Evolutionary conservation across 2,329 filamentous ascomycete genomes (phyloP).

Genomic region (Diaporthe ilicicola): DNA sequence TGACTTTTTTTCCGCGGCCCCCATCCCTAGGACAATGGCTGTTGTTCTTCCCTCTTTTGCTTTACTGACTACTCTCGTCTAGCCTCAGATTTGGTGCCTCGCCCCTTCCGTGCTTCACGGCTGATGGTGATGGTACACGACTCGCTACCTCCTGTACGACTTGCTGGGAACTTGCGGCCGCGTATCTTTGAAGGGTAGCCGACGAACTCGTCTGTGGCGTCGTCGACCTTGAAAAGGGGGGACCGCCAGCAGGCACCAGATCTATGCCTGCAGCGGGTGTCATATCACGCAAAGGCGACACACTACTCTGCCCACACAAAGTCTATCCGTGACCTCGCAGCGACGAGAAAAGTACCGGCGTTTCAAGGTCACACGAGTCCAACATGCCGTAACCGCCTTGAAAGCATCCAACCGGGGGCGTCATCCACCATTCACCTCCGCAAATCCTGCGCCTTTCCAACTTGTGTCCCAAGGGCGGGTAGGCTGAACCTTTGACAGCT

Average conservation of each 20-base stretch:
- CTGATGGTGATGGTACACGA: constrained; percentile 11
- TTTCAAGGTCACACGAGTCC: constrained; percentile 19
- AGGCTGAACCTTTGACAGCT: constrained; percentile 10
- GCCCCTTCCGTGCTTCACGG: constrained; percentile 11
- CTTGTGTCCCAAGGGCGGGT: constrained; percentile 7
- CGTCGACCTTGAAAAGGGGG: background rate
- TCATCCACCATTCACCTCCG: background rate
- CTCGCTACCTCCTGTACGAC: constrained; percentile 29
- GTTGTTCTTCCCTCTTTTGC: constrained; percentile 7
- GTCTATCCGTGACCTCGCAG: background rate
- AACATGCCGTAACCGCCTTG: constrained; percentile 11
- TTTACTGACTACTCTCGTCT: constrained; percentile 24
- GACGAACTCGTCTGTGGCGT: constrained; percentile 19
- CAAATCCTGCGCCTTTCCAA: constrained; percentile 15
- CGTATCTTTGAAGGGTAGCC: background rate
- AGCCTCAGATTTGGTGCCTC: constrained; percentile 17
- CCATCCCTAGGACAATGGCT: constrained; percentile 9
- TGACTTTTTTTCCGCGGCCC: constrained; percentile 12
- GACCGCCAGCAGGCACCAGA: background rate
- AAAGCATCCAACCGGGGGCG: constrained; percentile 20
- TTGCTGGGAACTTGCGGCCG: constrained; percentile 12
- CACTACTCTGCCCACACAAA: constrained; percentile 1
- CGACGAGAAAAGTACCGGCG: constrained; percentile 17
- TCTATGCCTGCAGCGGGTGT: constrained; percentile 5
- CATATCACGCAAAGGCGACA: constrained; percentile 6